Percentiles rank a stretch among this genome's conserved stretches.
Evolutionary conservation across 352 stramenopile genomes (phyloP).

Genomic region (Phytophthora melonis): DNA sequence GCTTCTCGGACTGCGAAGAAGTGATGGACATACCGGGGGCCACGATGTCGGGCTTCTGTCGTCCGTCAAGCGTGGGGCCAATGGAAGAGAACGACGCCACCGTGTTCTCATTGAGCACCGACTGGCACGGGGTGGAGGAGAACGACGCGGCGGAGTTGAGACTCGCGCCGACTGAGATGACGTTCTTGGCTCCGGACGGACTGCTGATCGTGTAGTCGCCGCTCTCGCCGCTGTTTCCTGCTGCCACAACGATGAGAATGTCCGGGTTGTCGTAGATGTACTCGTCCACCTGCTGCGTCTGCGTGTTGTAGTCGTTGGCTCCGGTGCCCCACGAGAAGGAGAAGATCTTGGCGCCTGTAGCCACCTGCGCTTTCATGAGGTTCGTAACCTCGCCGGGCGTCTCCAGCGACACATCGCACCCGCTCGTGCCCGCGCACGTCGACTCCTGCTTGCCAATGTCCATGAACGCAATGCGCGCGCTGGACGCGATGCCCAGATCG

Average conservation of each 20-base stretch:
- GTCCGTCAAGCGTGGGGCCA: slow-evolving; percentile 72
- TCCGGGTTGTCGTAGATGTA: slow-evolving; percentile 86
- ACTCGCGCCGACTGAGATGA: slow-evolving; percentile 81
- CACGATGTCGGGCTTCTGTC: slow-evolving; percentile 84
- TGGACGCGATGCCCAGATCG: slow-evolving; percentile 79
- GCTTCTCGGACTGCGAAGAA: slow-evolving; percentile 67
- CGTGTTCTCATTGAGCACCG: slow-evolving; percentile 68
- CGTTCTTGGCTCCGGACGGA: slow-evolving; percentile 86
- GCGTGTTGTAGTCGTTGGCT: slow-evolving; percentile 69
- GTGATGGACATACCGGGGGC: slow-evolving; percentile 77
- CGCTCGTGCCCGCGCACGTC: slow-evolving; percentile 44
- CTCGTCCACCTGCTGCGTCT: slow-evolving; percentile 66
- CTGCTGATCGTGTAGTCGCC: slow-evolving; percentile 66
- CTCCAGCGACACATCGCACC: slow-evolving; percentile 55
- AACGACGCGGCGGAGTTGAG: slow-evolving; percentile 66
- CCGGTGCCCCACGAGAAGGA: slow-evolving; percentile 79
- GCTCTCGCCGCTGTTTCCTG: slow-evolving; percentile 84
- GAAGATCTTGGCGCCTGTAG: slow-evolving; percentile 65
- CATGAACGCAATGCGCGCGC: slow-evolving; percentile 89
- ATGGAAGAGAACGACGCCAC: slow-evolving; percentile 78
- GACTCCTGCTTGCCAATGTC: slow-evolving; percentile 79
- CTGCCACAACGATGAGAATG: slow-evolving; percentile 82
- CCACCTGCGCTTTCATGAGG: slow-evolving; percentile 69
- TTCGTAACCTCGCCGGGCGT: slow-evolving; percentile 55
- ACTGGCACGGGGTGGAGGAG: slow-evolving; percentile 53